phyloP scores from a whole-genome alignment of 192 early-diverging fungal species.

The Chytriomyces confervae region DNA sequence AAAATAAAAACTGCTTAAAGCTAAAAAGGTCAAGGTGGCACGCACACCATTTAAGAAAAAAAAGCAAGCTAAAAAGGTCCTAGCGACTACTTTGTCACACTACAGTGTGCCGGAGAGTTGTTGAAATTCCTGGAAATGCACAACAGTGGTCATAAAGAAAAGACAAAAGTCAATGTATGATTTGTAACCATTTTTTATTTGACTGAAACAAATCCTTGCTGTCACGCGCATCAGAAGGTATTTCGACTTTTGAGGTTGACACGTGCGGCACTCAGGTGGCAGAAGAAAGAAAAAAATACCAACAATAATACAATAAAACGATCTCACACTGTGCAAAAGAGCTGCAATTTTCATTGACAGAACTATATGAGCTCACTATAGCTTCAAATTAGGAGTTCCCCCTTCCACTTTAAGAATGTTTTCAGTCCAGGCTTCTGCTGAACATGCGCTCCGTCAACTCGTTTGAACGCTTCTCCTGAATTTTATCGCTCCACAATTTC shows the following conservation, averaged over 20 bases:
- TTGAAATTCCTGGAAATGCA: slow-evolving; percentile 4
- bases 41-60: slow-evolving; percentile 43
- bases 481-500: slow-evolving; percentile 69
- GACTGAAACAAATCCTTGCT: slow-evolving; percentile 50
- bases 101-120: slow-evolving; percentile 37
- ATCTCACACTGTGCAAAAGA: slow-evolving; percentile 58
- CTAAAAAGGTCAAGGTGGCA: slow-evolving; percentile 60
- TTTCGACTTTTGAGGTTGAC: slow-evolving; percentile 76
- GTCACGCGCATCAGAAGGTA: slow-evolving; percentile 47
- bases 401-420: slow-evolving; percentile 91
- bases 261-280: slow-evolving; percentile 73
- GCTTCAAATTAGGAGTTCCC: slow-evolving; percentile 57
- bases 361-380: slow-evolving; percentile 63
- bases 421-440: slow-evolving; percentile 81
- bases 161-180: too few species aligned
- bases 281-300: not conserved
- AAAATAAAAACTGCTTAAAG: slow-evolving; percentile 74
- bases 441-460: slow-evolving; percentile 77
- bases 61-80: slow-evolving; percentile 46
- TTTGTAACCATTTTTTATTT: too few species aligned
- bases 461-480: slow-evolving; percentile 75
- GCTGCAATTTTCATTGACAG: slow-evolving; percentile 73
- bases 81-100: slow-evolving; percentile 73
- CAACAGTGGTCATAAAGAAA: slow-evolving; percentile 37
- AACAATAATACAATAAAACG: not conserved